Percentiles rank a stretch among this genome's conserved stretches.
phyloP scores from a whole-genome alignment of 2,329 filamentous ascomycete genomes.

The Apiospora rasikravindrae region DNA sequence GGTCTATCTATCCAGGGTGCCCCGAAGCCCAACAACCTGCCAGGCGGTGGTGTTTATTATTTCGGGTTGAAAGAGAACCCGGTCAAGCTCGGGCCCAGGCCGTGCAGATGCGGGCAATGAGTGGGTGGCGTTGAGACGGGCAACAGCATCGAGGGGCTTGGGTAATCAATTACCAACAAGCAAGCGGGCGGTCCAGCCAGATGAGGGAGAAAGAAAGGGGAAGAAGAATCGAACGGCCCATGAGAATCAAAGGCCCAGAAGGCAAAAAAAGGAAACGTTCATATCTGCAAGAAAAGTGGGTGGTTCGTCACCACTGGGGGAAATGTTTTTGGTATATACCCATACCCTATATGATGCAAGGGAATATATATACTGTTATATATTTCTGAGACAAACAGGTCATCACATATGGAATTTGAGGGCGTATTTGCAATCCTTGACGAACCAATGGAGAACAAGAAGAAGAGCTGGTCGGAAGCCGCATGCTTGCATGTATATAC shows the following conservation, averaged over 20 bases:
- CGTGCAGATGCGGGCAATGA: neutral
- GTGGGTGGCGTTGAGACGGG: no score
- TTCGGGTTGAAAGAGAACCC: neutral
- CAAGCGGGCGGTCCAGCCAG: neutral
- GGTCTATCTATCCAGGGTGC: neutral
- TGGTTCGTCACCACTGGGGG: neutral
- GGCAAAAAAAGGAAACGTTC: neutral
- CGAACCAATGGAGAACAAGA: no score
- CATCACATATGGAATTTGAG: neutral
- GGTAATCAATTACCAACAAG: neutral
- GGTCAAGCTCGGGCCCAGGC: neutral
- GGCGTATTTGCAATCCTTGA: no score
- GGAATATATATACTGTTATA: no score
- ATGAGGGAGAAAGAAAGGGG: neutral
- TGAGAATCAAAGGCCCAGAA: neutral
- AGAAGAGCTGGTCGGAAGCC: no score
- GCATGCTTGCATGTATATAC: no score
- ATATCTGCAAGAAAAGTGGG: neutral
- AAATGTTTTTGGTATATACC: neutral
- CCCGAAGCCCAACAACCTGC: neutral
- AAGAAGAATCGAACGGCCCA: neutral
- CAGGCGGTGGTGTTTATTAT: neutral
- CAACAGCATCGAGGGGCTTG: neutral
- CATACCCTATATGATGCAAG: neutral
- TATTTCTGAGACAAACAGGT: no score